Base-by-base conservation (phyloP, 768 basidiomycete genomes). In the Tephrocybe sp. region DNA sequence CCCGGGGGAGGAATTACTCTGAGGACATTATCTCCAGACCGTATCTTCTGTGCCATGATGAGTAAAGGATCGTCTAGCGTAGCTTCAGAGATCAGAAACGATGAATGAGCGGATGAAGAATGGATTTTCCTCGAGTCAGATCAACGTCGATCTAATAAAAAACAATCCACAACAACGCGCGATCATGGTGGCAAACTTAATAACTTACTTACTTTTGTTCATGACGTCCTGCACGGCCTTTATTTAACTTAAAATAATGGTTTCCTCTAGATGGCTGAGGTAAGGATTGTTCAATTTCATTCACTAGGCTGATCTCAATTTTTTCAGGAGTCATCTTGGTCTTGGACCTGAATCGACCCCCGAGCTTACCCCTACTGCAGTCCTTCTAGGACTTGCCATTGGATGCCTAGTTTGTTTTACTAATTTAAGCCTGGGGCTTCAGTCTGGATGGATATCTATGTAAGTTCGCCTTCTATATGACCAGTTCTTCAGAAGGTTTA, bases 371-470 rank as follows among this genome's bases (percentile, higher is more conserved):
- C 56, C 72, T 11, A 72, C 68, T 40, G 92, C 94, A 1, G 85
- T 94, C 1, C 40, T 79, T 19, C 74, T 91, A 7, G 95, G 95
- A 1, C 78, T 97, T 19, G 69, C 82, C 11, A 93, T 96, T 49
- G 93, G 94, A 17, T 87, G 87, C 57, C 68, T 95, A 30, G 76
- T 97, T 55, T 94, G 92, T 67, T 92, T 94, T 66, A 97, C 94
- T 23, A 98, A 98, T 64, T 74, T 95, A 44, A 92, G 88, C 61
- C 82, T 92, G 54, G 90, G 91, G 8, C 75, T 94, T 4, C 89
- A 92, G 67, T 91, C 91, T 1, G 91, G 91, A 64, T 93, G 89
- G 86, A 90, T 92, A 56, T 85, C 84, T 60, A 92, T 92, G 90
- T 89, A 58, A 45, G 80, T 62, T 20, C 17, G 26, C n/a, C 48